Evolutionary conservation across 352 stramenopile species (phyloP).

Genomic region (Plasmopara muralis): DNA sequence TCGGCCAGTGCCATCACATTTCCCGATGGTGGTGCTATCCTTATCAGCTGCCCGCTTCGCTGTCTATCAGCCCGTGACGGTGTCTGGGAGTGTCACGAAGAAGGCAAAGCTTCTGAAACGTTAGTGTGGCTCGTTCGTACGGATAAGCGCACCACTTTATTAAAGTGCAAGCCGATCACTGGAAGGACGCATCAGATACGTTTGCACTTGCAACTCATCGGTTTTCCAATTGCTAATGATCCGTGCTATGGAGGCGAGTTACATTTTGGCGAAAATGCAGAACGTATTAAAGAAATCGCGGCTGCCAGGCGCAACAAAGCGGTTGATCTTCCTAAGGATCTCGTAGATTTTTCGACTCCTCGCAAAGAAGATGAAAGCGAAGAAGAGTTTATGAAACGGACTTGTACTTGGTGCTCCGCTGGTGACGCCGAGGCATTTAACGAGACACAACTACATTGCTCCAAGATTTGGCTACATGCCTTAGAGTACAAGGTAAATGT

Average conservation of each 20-base stretch:
- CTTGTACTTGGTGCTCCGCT: constrained; percentile 67
- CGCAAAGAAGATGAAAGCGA: constrained; percentile 54
- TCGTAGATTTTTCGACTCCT: constrained; percentile 48
- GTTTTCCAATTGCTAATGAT: constrained; percentile 95
- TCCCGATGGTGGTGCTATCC: constrained; percentile 36
- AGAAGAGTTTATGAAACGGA: constrained; percentile 69
- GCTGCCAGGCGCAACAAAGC: constrained; percentile 33
- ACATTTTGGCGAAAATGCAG: constrained; percentile 77
- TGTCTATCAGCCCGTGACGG: constrained; percentile 78
- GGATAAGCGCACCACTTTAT: constrained; percentile 73
- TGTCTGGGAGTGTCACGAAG: constrained; percentile 75
- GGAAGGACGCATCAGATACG: constrained; percentile 97
- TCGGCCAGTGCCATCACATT: constrained; percentile 49
- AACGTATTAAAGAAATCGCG: constrained; percentile 39
- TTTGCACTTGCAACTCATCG: constrained; percentile 91
- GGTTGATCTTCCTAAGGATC: constrained; percentile 29
- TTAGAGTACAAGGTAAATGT: constrained; percentile 78
- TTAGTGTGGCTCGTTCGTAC: constrained; percentile 50
- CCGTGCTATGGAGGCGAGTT: constrained; percentile 94
- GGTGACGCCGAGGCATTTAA: constrained; percentile 66
- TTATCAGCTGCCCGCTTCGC: constrained; percentile 76
- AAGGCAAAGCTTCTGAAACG: constrained; percentile 78
- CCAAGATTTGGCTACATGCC: constrained; percentile 82
- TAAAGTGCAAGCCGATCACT: constrained; percentile 91
- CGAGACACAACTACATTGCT: constrained; percentile 79